Evolutionary conservation across 441 rosid species (phyloP).

Genomic region (Erodium texanum): DNA sequence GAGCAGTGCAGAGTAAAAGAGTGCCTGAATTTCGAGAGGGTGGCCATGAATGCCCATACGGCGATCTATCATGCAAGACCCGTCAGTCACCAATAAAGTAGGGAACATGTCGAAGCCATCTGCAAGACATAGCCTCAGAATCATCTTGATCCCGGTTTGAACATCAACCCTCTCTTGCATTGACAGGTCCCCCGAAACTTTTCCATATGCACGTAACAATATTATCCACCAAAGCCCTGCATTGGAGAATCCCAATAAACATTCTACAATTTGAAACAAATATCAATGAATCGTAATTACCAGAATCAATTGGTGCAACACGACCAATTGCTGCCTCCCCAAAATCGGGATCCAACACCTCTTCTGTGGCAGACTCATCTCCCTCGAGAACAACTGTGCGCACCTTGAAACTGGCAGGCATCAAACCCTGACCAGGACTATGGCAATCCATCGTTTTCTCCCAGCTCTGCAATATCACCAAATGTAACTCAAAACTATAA

Average conservation of each 20-base stretch:
- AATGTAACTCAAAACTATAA: too few species aligned
- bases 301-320: slow-evolving; percentile 78
- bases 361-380: slow-evolving; percentile 68
- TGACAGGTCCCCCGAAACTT: slow-evolving; percentile 64
- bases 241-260: too few species aligned
- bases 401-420: slow-evolving; percentile 96
- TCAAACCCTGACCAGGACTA: slow-evolving; percentile 94
- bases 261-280: too few species aligned
- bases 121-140: slow-evolving; percentile 67
- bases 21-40: slow-evolving; percentile 90
- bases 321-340: slow-evolving; percentile 96
- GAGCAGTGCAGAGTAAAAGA: slow-evolving; percentile 78
- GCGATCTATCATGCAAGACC: slow-evolving; percentile 94
- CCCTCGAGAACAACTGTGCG: slow-evolving; percentile 61
- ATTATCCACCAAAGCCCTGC: slow-evolving; percentile 95
- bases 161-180: slow-evolving; percentile 93
- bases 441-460: slow-evolving; percentile 96
- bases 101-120: slow-evolving; percentile 98
- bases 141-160: slow-evolving; percentile 90
- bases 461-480: slow-evolving; percentile 53
- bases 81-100: slow-evolving; percentile 82
- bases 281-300: too few species aligned
- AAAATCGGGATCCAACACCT: slow-evolving; percentile 80
- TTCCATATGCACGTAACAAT: slow-evolving; percentile 80
- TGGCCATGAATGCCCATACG: slow-evolving; percentile 95